Base-by-base conservation (phyloP, 345 rosid species). In the Salix exigua region DNA sequence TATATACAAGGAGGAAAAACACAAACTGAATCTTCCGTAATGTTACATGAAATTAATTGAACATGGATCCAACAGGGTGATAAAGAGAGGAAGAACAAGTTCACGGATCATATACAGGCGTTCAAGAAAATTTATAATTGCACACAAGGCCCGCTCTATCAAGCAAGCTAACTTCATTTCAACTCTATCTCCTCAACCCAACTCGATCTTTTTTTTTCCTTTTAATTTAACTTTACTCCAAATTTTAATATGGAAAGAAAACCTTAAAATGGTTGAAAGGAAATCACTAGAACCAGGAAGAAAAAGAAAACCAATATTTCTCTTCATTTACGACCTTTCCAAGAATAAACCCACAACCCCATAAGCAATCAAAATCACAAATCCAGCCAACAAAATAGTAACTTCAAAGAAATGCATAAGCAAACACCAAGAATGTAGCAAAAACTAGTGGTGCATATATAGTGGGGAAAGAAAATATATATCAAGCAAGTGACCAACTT, bases 311-410 rank as follows among this genome's bases (percentile, higher is more conserved):
- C 62, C 10, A 58, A 37, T 62, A 50, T 70, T 46, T 58, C 65
- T 23, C 46, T 72, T 30, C 55, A 64, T 37, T 58, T 64, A 68
- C 81, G 26, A 68, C 40, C 71, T 80, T 80, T 71, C 62, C 26
- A 64, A 70, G 74, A 42, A 75, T 64, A 81, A 77, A 74, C 17
- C 73, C 74, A 65, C 61, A 80, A 42, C 53, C 26, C 66, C 71
- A 55, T 74, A n/a, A 62, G 71, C 68, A 55, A 70, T 69, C 44
- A 64, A 76, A 31, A 35, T 58, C 13, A 70, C 38, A 70, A 83
- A 71, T 66, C 46, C 62, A 68, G 13, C 33, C 73, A 75, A 7
- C 26, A 77, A 62, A 65, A 60, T 61, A 21, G 70, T 17, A 55
- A 61, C 62, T 58, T 58, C 38, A 66, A 19, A 50, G 4, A 71